Evolutionary conservation across 805 yeast genomes (phyloP), one percentile per base, ranked within the genome.

Genomic region (Komagataella ulmi): DNA sequence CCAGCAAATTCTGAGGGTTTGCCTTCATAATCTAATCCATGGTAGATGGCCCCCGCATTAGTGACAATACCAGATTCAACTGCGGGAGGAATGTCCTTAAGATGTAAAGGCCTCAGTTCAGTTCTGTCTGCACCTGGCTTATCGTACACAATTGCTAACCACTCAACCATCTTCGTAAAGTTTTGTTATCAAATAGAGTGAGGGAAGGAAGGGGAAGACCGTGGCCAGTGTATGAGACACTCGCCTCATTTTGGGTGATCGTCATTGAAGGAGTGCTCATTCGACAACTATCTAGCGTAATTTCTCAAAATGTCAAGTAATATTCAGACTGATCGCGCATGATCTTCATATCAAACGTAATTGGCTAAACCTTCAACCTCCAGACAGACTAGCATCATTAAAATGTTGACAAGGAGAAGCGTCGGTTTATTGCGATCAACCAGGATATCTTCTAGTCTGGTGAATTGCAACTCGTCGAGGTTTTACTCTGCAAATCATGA

Each of bases 91-190:
- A 81, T 67, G 2, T 61, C 74, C 7, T 72, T 71, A 18, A 80
- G 57, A 61, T 83, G 90, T 44, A 69, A 68, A 3, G 77, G 70
- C 65, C 87, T 76, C 46, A 70, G 69, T 14, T 64, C 58, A 3
- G 75, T 55, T 63, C 89, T 74, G 64, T 80, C 83, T 50, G 77
- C 65, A 45, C 77, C 79, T 49, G 87, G 86, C 60, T 77, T 79
- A 63, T 86, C 95, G 64, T 71, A 81, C 43, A 85, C 77, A 60
- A 83, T 71, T 14, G 81, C 91, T 62, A 80, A 70, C 77, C 82
- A 83, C 63, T 83, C 88, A 68, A 69, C 72, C 75, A 71, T 68
- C 53, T 63, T 67, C 18, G 23, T 6, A 21, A 30, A 30, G 4
- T 8, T 10, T 30, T 30, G 40, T 30, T 23, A 6, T 36, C 36